Evolutionary conservation across 352 stramenopile species (phyloP), one percentile per base, ranked within the genome.

Genomic region (Globisporangium cylindrosporum): DNA sequence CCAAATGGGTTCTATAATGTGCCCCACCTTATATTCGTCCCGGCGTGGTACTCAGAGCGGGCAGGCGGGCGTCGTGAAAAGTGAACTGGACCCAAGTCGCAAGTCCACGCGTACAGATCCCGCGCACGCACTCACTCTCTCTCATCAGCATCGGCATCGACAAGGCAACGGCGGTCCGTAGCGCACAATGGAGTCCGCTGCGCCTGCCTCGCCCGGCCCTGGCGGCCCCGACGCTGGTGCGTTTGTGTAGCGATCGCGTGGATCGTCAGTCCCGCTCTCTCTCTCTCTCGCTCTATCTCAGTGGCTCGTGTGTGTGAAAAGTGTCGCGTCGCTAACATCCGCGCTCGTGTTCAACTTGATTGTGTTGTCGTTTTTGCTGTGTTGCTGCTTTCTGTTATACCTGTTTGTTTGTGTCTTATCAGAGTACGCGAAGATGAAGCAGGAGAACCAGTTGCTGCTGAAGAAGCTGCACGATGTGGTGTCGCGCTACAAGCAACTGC

Each of bases 401-500:
- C 10, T 41, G 27, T 41, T 7, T 57, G 18, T 38, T 12, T 54
- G 12, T 66, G 18, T 51, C 34, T 15, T 62, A 58, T 54, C 53
- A 56, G 72, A 73, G 14, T 69, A 69, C 46, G 57, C 75, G 15
- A 81, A 83, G 56, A 79, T 80, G 66, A 81, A 84, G 66, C 73
- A 82, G 43, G 79, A 88, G 64, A 88, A 88, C 66, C 76, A 88
- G 73, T 48, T 79, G 62, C 68, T 88, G 73, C 62, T 84, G 43
- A 76, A 78, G 60, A 88, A 88, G 49, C 75, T 88, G 57, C 77
- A 86, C 54, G 79, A 86, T 59, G 77, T 88, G 10, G 79, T 88
- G 20, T 70, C 69, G 34, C 75, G 79, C n/a, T 88, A 86, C 68
- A 70, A 75, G 27, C 70, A 81, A 56, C 72, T 88, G 46, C 79